Percentiles rank a stretch among this genome's conserved stretches.
Conservation (phyloP, 2,329 filamentous ascomycete species). For the Xylariaceae sp. region DNA sequence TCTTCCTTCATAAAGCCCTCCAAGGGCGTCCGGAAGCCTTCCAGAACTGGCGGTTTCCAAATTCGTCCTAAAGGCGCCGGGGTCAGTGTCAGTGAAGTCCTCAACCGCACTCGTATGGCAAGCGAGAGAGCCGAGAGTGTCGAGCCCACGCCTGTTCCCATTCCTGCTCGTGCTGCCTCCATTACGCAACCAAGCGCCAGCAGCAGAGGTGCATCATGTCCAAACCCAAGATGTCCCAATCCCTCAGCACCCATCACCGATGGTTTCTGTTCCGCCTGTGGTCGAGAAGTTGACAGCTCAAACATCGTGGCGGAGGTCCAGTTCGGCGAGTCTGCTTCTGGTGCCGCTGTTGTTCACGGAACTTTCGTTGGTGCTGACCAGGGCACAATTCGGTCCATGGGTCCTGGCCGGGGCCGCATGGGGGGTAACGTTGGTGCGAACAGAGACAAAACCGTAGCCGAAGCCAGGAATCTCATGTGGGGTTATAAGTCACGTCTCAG, state of each 20-base stretch:
- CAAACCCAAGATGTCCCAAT: constrained; percentile 56
- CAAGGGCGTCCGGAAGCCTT: constrained; percentile 21
- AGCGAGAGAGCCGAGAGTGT: constrained; percentile 19
- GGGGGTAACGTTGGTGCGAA: constrained; percentile 52
- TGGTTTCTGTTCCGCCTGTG: constrained; percentile 76
- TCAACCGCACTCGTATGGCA: constrained; percentile 23
- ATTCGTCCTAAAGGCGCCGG: constrained; percentile 43
- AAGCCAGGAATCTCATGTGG: constrained; percentile 53
- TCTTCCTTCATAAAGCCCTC: constrained; percentile 42
- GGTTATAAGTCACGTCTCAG: constrained; percentile 56
- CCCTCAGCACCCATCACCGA: constrained; percentile 53
- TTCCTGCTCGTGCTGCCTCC: constrained; percentile 6
- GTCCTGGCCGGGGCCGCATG: constrained; percentile 57
- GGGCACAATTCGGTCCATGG: constrained; percentile 66
- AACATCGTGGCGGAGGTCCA: constrained; percentile 90
- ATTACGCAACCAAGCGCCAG: constrained; percentile 13
- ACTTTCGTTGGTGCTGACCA: constrained; percentile 84
- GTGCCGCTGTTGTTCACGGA: constrained; percentile 86
- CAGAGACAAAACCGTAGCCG: constrained; percentile 47
- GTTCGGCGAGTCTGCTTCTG: constrained; percentile 82
- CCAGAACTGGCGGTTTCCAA: constrained; percentile 28
- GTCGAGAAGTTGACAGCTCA: constrained; percentile 75
- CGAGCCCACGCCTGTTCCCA: constrained; percentile 13
- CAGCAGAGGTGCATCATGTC: constrained; percentile 36
- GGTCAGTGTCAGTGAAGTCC: constrained; percentile 43